phyloP scores from a whole-genome alignment of 2,329 filamentous ascomycete genomes.

The Phialocephala sp. region DNA sequence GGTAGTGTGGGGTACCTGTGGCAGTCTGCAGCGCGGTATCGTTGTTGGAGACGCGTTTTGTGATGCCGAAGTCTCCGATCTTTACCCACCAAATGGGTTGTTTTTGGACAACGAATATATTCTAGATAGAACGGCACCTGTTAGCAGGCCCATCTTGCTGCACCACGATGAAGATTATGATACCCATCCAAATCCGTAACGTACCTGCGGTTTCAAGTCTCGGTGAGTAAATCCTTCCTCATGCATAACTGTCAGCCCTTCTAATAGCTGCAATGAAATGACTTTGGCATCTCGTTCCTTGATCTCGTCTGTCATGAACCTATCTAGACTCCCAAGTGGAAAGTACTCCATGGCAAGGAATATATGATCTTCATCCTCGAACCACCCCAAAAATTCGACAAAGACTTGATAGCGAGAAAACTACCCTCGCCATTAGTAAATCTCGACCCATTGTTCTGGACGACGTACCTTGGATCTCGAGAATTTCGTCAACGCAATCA shows the following conservation, averaged over 20 bases:
- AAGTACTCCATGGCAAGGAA: conserved; percentile 42
- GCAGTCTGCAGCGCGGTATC: background rate
- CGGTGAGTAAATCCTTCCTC: conserved; percentile 19
- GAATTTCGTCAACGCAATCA: conserved; percentile 24
- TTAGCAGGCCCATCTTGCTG: too few species aligned
- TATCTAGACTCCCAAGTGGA: conserved; percentile 43
- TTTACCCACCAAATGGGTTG: conserved; percentile 71
- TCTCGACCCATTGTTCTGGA: background rate
- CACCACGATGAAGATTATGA: too few species aligned
- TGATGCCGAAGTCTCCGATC: conserved; percentile 80
- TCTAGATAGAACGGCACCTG: conserved; percentile 1
- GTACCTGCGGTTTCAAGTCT: conserved; percentile 22
- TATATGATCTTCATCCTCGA: conserved; percentile 35
- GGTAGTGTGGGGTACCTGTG: background rate
- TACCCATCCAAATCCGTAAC: too few species aligned
- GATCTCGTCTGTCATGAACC: conserved; percentile 24
- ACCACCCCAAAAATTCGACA: conserved; percentile 45
- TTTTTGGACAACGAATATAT: conserved; percentile 15
- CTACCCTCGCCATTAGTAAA: background rate
- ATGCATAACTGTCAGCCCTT: conserved; percentile 24
- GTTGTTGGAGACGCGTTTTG: background rate
- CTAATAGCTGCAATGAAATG: conserved; percentile 22
- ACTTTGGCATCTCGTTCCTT: conserved; percentile 14
- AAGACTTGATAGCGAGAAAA: conserved; percentile 25
- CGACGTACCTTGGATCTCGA: conserved; percentile 21